Conservation (phyloP, 108 stramenopile species). For the Nitzschia sp. region DNA sequence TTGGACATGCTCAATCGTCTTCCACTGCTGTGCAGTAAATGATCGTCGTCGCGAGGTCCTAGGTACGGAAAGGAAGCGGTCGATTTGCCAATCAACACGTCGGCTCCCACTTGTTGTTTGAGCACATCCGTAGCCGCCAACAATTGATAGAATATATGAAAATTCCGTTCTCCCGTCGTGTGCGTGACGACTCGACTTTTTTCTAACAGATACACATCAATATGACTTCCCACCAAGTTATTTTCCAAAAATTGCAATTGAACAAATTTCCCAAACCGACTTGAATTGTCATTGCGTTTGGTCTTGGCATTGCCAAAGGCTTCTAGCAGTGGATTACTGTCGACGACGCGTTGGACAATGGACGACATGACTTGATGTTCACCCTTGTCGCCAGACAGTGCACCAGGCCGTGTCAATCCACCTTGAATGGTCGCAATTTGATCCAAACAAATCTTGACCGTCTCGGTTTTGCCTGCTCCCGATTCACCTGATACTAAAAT, state of each 20-base stretch:
- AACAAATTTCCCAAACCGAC: slow-evolving; percentile 81
- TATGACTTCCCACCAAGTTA: slow-evolving; percentile 28
- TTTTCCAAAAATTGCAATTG: slow-evolving; percentile 53
- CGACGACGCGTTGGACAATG: slow-evolving; percentile 60
- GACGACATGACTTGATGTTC: neutral
- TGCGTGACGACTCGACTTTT: slow-evolving; percentile 87
- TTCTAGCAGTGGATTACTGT: slow-evolving; percentile 81
- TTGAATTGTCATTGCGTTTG: slow-evolving; percentile 69
- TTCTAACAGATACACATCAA: slow-evolving; percentile 85
- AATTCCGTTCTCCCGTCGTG: slow-evolving; percentile 84
- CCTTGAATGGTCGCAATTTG: slow-evolving; percentile 37
- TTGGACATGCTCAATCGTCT: no score
- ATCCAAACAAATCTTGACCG: slow-evolving; percentile 85
- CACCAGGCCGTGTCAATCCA: neutral
- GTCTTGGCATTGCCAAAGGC: slow-evolving; percentile 87
- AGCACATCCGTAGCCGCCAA: slow-evolving; percentile 45
- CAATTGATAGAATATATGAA: slow-evolving; percentile 92
- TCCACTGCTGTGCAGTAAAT: no score
- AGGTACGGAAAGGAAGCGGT: slow-evolving; percentile 26
- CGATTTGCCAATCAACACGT: neutral
- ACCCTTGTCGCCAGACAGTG: slow-evolving; percentile 15
- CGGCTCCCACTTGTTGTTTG: slow-evolving; percentile 22
- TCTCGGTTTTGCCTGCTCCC: slow-evolving; percentile 90
- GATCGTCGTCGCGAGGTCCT: slow-evolving; percentile 23
- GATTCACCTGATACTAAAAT: slow-evolving; percentile 82